phyloP scores from a whole-genome alignment of 1,139 yeast species.

The Zygosaccharomyces pseudobailii region DNA sequence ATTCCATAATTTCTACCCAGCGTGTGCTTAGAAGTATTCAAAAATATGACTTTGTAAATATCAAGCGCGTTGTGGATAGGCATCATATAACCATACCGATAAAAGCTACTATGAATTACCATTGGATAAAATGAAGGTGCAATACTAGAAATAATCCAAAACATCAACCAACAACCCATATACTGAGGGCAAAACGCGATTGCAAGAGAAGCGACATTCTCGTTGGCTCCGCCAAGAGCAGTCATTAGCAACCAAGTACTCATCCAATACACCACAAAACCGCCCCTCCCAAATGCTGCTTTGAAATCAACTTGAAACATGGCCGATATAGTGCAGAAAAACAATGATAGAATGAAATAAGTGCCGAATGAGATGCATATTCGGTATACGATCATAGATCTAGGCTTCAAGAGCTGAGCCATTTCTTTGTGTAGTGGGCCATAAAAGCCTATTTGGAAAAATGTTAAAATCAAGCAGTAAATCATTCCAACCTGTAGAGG shows the following conservation, averaged over 20 bases:
- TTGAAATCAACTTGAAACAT: constrained; percentile 55
- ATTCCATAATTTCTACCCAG: constrained; percentile 58
- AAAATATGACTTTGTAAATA: constrained; percentile 51
- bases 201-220: constrained; percentile 48
- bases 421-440: constrained; percentile 49
- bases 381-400: constrained; percentile 48
- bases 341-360: constrained; percentile 49
- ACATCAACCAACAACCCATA: constrained; percentile 58
- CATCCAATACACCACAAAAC: constrained; percentile 64
- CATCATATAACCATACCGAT: constrained; percentile 58
- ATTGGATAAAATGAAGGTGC: constrained; percentile 60
- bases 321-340: constrained; percentile 54
- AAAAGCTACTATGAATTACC: constrained; percentile 49
- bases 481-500: constrained; percentile 74
- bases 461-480: constrained; percentile 64
- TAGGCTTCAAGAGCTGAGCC: constrained; percentile 41
- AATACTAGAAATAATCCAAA: constrained; percentile 55
- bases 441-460: constrained; percentile 56
- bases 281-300: constrained; percentile 51
- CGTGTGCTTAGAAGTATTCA: constrained; percentile 50
- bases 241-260: constrained; percentile 53
- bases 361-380: constrained; percentile 44
- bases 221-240: constrained; percentile 63
- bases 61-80: constrained; percentile 61
- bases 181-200: constrained; percentile 45